phyloP scores from a whole-genome alignment of 1,284 basidiomycete species.

The Inonotus hispidus region DNA sequence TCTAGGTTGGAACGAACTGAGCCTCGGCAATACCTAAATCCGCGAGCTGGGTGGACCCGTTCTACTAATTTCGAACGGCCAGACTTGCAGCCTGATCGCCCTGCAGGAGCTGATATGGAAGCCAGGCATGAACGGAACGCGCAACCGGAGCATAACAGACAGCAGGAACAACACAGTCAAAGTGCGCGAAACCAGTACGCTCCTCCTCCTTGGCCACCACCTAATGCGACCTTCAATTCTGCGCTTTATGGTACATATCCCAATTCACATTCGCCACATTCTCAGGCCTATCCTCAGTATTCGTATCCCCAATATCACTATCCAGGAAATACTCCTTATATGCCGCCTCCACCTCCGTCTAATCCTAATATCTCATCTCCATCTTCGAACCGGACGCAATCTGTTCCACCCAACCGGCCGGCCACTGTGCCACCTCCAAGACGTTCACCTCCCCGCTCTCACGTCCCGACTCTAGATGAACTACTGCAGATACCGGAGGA shows the following conservation, averaged over 20 bases:
- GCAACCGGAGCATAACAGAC: constrained; percentile 21
- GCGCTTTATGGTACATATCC: neutral
- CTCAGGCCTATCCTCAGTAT: neutral
- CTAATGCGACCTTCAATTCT: constrained; percentile 14
- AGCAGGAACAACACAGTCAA: constrained; percentile 22
- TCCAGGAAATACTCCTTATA: constrained; percentile 9
- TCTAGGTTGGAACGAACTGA: constrained; percentile 34
- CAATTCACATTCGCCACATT: neutral
- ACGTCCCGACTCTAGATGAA: constrained; percentile 51
- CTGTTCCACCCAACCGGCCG: neutral
- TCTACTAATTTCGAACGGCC: constrained; percentile 13
- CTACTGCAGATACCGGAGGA: constrained; percentile 57
- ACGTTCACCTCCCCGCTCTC: constrained; percentile 23
- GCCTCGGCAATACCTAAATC: constrained; percentile 17
- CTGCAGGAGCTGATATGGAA: constrained; percentile 24
- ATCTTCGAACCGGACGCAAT: constrained; percentile 17
- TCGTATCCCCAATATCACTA: neutral
- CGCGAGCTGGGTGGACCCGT: constrained; percentile 1
- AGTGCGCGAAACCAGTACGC: constrained; percentile 12
- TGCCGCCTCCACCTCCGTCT: constrained; percentile 23
- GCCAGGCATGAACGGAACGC: neutral
- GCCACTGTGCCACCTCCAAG: neutral
- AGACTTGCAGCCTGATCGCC: constrained; percentile 8
- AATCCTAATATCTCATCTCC: constrained; percentile 32
- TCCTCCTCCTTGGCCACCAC: constrained; percentile 20